Percentiles rank a stretch among this genome's conserved stretches.
phyloP scores from a whole-genome alignment of 306 rosid genomes.

The Castanea sativa region DNA sequence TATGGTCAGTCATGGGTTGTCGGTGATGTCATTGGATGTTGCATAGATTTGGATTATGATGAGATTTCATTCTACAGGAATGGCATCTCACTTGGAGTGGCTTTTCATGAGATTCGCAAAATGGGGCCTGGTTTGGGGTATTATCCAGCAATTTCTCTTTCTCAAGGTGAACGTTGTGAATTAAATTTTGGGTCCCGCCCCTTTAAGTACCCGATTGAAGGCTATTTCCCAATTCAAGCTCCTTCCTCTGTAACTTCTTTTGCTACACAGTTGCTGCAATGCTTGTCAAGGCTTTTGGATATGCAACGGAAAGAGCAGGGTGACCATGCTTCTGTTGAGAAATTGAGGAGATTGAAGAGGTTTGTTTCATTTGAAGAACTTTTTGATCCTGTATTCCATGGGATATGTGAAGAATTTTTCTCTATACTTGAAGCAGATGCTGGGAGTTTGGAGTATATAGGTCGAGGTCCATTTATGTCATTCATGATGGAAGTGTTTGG shows the following conservation, averaged over 20 bases:
- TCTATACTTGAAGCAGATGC: conserved; percentile 57
- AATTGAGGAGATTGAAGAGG: conserved; percentile 73
- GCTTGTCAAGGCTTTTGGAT: conserved; percentile 84
- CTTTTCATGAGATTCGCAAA: conserved; percentile 78
- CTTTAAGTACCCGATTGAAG: conserved; percentile 79
- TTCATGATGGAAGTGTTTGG: conserved; percentile 79
- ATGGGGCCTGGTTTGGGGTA: conserved; percentile 83
- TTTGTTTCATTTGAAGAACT: conserved; percentile 72
- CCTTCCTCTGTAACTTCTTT: conserved; percentile 49
- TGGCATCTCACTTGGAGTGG: conserved; percentile 87
- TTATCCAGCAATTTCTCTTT: conserved; percentile 91
- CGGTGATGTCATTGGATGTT: conserved; percentile 97
- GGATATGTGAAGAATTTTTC: conserved; percentile 74
- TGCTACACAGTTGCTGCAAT: conserved; percentile 56
- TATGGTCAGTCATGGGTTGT: conserved; percentile 96
- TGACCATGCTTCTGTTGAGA: conserved; percentile 67
- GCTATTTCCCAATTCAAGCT: conserved; percentile 79
- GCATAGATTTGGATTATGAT: conserved; percentile 82
- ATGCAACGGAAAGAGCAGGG: conserved; percentile 61
- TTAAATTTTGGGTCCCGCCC: conserved; percentile 88
- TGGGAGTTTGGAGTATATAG: conserved; percentile 59
- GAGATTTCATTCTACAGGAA: conserved; percentile 86
- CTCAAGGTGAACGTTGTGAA: conserved; percentile 89
- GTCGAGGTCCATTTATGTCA: conserved; percentile 79
- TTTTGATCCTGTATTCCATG: conserved; percentile 66